Base-by-base conservation (phyloP, 306 rosid species). In the Parietaria judaica region DNA sequence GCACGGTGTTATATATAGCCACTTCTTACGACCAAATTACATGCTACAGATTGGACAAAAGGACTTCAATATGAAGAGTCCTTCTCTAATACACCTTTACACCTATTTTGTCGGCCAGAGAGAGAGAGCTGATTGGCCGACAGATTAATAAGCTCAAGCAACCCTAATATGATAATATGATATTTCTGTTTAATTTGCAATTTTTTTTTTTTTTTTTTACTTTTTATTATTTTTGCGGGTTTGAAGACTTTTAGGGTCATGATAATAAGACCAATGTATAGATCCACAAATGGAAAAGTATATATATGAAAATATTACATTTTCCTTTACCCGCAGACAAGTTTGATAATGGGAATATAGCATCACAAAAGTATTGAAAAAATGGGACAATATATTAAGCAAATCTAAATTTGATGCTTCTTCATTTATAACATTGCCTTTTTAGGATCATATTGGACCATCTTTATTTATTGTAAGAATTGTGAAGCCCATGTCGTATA, bases 91-190 rank as follows among this genome's bases (percentile, higher is more conserved):
- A 34, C 16, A 49, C 39, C n/a, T 71, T 41, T 8, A 41, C 6
- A 49, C 71, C 76, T 83, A 56, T 76, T 71, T 41, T 83, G 94
- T 86, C 94, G 89, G 94, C 77, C 54, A 67, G 15, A 49, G 13
- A 50, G 69, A 7, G 16, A 58, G 16, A 56, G 11, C 1, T 57
- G 6, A 11, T 41, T 67, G 66, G 56, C 86, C 83, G 86, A 83
- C 94, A 74, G 13, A 65, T 44, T 52, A 56, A 50, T 36, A 72
- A 71, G 55, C 63, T 70, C 65, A 43, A 45, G 51, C 17, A 38
- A 64, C 39, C 16, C 47, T 23, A 45, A 44, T 36, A 14, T 38
- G 37, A 7, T 23, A 45, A 44, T 36, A 14, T 38, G 37, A 7
- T 16, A 16, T 8, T 16, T 15, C 23, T 3, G 10, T 64, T 14